Conservation (phyloP, 2,329 filamentous ascomycete species). For the Lachnellula subtilissima region DNA sequence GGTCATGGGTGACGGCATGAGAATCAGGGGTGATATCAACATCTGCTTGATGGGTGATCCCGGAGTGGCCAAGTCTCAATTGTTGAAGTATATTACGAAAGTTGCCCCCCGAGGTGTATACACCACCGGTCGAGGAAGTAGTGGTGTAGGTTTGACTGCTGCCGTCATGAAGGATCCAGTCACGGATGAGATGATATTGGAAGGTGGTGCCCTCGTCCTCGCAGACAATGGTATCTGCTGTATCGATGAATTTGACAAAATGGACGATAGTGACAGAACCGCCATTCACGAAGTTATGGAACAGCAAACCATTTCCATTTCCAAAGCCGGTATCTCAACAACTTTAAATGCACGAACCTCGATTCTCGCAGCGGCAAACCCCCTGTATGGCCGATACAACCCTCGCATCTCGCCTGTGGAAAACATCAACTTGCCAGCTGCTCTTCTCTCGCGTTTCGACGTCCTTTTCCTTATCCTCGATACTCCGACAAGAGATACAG, state of each 20-base stretch:
- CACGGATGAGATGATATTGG: conserved; percentile 72
- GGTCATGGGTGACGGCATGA: conserved; percentile 96
- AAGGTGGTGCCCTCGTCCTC: conserved; percentile 73
- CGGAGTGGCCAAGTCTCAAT: conserved; percentile 97
- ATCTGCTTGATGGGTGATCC: conserved; percentile 98
- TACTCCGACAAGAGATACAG: conserved; percentile 80
- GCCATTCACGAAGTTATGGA: conserved; percentile 88
- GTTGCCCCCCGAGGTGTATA: conserved; percentile 86
- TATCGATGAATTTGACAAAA: conserved; percentile 84
- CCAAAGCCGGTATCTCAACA: conserved; percentile 91
- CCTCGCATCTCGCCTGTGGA: conserved; percentile 94
- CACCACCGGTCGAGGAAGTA: conserved; percentile 76
- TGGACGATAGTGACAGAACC: conserved; percentile 73
- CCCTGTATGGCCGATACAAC: conserved; percentile 96
- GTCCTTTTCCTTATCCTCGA: conserved; percentile 95
- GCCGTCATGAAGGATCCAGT: conserved; percentile 78
- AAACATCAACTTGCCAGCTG: conserved; percentile 98
- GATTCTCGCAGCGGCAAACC: conserved; percentile 93
- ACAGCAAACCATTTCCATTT: conserved; percentile 79
- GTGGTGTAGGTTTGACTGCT: conserved; percentile 74
- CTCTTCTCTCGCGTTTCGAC: conserved; percentile 93
- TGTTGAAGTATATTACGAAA: conserved; percentile 97
- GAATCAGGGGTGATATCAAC: conserved; percentile 98
- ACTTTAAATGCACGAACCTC: conserved; percentile 94
- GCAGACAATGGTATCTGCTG: conserved; percentile 81